Evolutionary conservation across 257 asterid genomes (phyloP), one percentile per base, ranked within the genome.

Genomic region (Nicotiana undulata): DNA sequence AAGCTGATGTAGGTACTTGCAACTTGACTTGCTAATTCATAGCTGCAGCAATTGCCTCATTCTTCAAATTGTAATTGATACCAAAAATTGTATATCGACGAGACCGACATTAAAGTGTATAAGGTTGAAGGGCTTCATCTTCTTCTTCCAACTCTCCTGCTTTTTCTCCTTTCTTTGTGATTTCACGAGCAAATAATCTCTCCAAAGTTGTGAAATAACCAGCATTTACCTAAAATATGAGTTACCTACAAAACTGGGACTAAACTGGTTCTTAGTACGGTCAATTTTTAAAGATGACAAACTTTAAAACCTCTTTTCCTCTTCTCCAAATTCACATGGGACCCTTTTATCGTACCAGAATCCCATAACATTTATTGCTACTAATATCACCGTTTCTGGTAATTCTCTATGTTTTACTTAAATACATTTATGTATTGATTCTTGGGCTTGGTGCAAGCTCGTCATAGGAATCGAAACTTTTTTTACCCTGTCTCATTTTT

Each of bases 1-100:
- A 95, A 95, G 87, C 93, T 95, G 83, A 93, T 95, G 99, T 89
- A 79, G 79, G 40, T 16, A 32, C 12, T 63, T 79, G 29, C 75
- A 37, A 63, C 56, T 81, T 77, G 44, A 76, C 53, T 64, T 74
- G 55, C 60, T 65, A 79, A 72, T 46, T 44, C 12, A 12, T 72
- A 72, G 16, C 26, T 72, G 78, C 44, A 49, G 78, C 61, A 72
- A 72, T 49, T 72, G 22, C 26, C 78, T 74, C 78, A 74, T 74
- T 65, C 51, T 65, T 74, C 40, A 74, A 49, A 13, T 24, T 74
- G 16, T 49, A 49, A 74, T 4, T 24, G 61, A 74, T 15, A 49
- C 59, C 16, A 17, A 74, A 49, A 46, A 8, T 3, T 46, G 40
- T 49, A 49, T 74, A 74, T 74, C 12, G 8, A 74, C 16, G 2